phyloP scores from a whole-genome alignment of 305 asterid species.

The Coffea humblotiana region DNA sequence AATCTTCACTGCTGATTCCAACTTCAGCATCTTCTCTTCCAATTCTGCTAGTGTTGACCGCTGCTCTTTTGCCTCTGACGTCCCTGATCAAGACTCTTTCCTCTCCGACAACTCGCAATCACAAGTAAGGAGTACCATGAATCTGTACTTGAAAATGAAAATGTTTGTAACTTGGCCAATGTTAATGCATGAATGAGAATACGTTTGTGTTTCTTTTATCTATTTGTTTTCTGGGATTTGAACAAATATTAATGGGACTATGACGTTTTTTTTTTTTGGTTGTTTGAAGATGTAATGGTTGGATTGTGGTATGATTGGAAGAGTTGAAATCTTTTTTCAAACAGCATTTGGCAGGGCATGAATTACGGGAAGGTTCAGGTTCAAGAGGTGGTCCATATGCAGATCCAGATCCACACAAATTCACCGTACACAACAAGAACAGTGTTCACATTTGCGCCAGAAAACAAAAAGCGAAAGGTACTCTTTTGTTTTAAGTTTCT shows the following conservation, averaged over 20 bases:
- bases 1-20: conserved; percentile 68
- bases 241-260: background rate
- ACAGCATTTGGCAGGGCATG: conserved; percentile 89
- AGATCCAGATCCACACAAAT: conserved; percentile 79
- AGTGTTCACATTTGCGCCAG: conserved; percentile 50
- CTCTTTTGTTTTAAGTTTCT: conserved; percentile 4
- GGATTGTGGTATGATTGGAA: conserved; percentile 29
- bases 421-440: conserved; percentile 41
- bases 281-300: conserved; percentile 10
- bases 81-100: conserved; percentile 64
- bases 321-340: conserved; percentile 67
- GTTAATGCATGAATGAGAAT: conserved; percentile 15
- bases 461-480: conserved; percentile 78
- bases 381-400: conserved; percentile 47
- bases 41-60: conserved; percentile 94
- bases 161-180: conserved; percentile 5
- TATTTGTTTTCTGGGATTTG: background rate
- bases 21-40: conserved; percentile 88
- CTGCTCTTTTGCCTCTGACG: conserved; percentile 85
- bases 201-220: background rate
- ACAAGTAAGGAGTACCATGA: conserved; percentile 38
- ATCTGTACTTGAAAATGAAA: background rate
- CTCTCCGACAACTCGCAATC: conserved; percentile 55
- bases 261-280: background rate
- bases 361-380: conserved; percentile 50